Evolutionary conservation across 2,329 filamentous ascomycete species (phyloP).

Genomic region (Aspergillus costaricaensis): DNA sequence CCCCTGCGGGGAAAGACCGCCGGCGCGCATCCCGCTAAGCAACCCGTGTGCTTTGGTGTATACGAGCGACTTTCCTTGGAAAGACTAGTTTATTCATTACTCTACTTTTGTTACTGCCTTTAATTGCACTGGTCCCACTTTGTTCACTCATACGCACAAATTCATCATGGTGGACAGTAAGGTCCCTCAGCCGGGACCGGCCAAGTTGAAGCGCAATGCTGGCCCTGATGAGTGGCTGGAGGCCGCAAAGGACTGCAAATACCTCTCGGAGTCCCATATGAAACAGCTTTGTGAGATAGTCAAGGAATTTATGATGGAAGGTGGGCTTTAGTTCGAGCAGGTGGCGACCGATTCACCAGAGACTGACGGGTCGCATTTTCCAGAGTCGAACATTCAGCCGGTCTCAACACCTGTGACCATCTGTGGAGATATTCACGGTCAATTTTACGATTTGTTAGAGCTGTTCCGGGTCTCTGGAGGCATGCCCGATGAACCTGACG

Average conservation of each 20-base stretch:
- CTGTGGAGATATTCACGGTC: slow-evolving; percentile 96
- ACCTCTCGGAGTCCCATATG: slow-evolving; percentile 94
- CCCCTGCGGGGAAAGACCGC: slow-evolving; percentile 7
- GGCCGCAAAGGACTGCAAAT: slow-evolving; percentile 95
- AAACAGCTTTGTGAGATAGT: slow-evolving; percentile 98
- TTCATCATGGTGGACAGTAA: slow-evolving; percentile 50
- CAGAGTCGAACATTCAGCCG: slow-evolving; percentile 98
- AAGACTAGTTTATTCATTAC: background rate
- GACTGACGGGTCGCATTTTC: slow-evolving; percentile 16
- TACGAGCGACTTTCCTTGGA: background rate
- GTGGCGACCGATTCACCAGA: background rate
- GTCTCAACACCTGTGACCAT: slow-evolving; percentile 94
- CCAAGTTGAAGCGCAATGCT: slow-evolving; percentile 77
- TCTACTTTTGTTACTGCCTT: background rate
- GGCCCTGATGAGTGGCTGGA: slow-evolving; percentile 95
- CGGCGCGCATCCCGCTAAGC: slow-evolving; percentile 1
- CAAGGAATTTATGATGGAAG: slow-evolving; percentile 98
- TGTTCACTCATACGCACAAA: background rate
- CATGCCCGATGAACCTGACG: slow-evolving; percentile 82
- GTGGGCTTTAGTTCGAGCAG: slow-evolving; percentile 48
- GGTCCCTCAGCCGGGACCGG: slow-evolving; percentile 87
- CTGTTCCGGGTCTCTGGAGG: slow-evolving; percentile 95
- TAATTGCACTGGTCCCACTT: background rate
- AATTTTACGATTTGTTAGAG: slow-evolving; percentile 97
- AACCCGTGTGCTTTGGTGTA: slow-evolving; percentile 1